phyloP scores from a whole-genome alignment of 495 filamentous ascomycete species.

The Cercophora sp. region DNA sequence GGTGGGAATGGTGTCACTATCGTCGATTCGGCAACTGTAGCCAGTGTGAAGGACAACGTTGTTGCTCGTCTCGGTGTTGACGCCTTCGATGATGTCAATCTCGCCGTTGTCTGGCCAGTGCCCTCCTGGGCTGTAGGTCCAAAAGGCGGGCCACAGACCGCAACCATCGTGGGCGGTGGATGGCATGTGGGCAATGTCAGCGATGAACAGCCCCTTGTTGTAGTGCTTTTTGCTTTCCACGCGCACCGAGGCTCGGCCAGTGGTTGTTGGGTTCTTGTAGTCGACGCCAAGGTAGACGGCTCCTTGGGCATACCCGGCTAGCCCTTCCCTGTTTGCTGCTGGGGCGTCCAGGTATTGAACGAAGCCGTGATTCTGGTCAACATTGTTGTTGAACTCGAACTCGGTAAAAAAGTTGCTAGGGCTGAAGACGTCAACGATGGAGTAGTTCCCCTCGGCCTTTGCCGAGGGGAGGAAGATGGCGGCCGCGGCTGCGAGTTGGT shows the following conservation, averaged over 20 bases:
- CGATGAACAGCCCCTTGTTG: slow-evolving; percentile 65
- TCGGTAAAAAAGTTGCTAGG: slow-evolving; percentile 52
- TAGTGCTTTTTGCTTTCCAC: slow-evolving; percentile 65
- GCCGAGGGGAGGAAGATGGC: not conserved
- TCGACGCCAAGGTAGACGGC: slow-evolving; percentile 55
- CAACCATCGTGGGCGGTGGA: slow-evolving; percentile 47
- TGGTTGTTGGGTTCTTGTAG: slow-evolving; percentile 38
- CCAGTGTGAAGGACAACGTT: slow-evolving; percentile 72
- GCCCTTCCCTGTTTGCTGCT: slow-evolving; percentile 50
- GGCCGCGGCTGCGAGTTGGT: too few relatives aligned
- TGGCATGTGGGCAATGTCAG: slow-evolving; percentile 76
- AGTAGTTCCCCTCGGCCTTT: slow-evolving; percentile 25
- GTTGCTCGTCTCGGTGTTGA: slow-evolving; percentile 63
- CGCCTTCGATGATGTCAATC: slow-evolving; percentile 89
- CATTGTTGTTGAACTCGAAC: slow-evolving; percentile 49
- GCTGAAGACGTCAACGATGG: slow-evolving; percentile 44
- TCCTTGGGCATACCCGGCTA: slow-evolving; percentile 53
- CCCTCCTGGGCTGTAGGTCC: slow-evolving; percentile 62
- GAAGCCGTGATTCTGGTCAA: slow-evolving; percentile 67
- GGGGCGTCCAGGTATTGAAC: slow-evolving; percentile 59
- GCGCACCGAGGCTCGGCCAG: slow-evolving; percentile 65
- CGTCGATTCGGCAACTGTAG: slow-evolving; percentile 55
- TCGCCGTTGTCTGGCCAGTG: slow-evolving; percentile 76
- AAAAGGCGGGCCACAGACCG: slow-evolving; percentile 60
- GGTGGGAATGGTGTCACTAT: slow-evolving; percentile 46